phyloP scores from a whole-genome alignment of 2,329 filamentous ascomycete species.

The Aspergillus brasiliensis region DNA sequence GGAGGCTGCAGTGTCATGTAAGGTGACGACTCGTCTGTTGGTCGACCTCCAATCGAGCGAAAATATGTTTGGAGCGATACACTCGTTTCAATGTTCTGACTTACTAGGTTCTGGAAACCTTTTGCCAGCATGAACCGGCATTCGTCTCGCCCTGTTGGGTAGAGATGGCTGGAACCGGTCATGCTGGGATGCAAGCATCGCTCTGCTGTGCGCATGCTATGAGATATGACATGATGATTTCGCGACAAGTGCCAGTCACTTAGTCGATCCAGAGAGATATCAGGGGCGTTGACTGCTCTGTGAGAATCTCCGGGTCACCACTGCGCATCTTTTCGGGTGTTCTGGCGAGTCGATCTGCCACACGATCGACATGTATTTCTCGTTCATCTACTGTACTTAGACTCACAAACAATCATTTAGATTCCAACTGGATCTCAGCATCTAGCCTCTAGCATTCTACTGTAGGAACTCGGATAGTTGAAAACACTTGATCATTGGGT shows the following conservation, averaged over 20 bases:
- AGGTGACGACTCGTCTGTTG: conserved; percentile 25
- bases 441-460: background rate
- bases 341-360: background rate
- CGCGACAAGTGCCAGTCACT: background rate
- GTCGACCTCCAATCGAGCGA: background rate
- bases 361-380: background rate
- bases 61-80: background rate
- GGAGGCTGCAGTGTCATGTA: conserved; percentile 64
- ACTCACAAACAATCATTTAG: conserved; percentile 8
- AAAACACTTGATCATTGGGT: conserved; percentile 18
- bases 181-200: conserved; percentile 13
- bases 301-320: background rate
- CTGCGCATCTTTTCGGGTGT: background rate
- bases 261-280: background rate
- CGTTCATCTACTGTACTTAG: conserved; percentile 13
- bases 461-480: conserved; percentile 5
- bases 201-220: conserved; percentile 8
- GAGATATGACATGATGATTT: conserved; percentile 16
- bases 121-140: background rate
- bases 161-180: conserved; percentile 6
- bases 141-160: background rate
- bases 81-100: background rate
- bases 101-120: conserved; percentile 18
- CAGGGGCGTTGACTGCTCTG: background rate
- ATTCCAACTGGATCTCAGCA: background rate